Conservation (phyloP, 106 monocot species). For the Xerophyta viscosa region DNA sequence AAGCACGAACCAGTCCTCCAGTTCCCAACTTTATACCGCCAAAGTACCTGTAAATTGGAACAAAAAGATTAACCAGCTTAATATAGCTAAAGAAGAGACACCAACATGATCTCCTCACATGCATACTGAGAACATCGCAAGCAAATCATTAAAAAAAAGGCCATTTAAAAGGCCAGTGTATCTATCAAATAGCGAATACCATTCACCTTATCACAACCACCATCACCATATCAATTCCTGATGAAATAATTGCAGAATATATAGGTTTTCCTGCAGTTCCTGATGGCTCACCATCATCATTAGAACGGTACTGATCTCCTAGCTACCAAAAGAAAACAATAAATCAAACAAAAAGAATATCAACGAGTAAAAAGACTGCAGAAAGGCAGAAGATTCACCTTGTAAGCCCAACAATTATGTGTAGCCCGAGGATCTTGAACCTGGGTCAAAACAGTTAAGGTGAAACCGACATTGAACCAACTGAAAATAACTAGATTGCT, state of each 20-base stretch:
- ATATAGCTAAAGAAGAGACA: too few species aligned
- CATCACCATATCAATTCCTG: constrained; percentile 95
- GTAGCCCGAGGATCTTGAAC: constrained; percentile 72
- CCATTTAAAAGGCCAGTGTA: too few species aligned
- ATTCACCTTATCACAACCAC: constrained; percentile 87
- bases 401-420: constrained; percentile 98
- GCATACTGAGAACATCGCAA: too few species aligned
- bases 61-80: neutral
- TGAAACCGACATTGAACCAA: too few species aligned
- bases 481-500: too few species aligned
- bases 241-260: constrained; percentile 82
- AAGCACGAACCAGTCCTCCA: constrained; percentile 84
- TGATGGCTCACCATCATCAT: constrained; percentile 95
- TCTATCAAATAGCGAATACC: too few species aligned
- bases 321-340: constrained; percentile 32
- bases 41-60: constrained; percentile 51
- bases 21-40: constrained; percentile 98
- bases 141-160: too few species aligned
- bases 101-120: too few species aligned
- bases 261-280: constrained; percentile 92
- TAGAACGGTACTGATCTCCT: constrained; percentile 78
- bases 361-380: neutral
- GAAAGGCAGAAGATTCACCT: constrained; percentile 25
- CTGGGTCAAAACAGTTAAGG: constrained; percentile 17
- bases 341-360: constrained; percentile 3